Percentiles rank a stretch among this genome's conserved stretches.
phyloP scores from a whole-genome alignment of 305 asterid genomes.

The Fraxinus sp. region DNA sequence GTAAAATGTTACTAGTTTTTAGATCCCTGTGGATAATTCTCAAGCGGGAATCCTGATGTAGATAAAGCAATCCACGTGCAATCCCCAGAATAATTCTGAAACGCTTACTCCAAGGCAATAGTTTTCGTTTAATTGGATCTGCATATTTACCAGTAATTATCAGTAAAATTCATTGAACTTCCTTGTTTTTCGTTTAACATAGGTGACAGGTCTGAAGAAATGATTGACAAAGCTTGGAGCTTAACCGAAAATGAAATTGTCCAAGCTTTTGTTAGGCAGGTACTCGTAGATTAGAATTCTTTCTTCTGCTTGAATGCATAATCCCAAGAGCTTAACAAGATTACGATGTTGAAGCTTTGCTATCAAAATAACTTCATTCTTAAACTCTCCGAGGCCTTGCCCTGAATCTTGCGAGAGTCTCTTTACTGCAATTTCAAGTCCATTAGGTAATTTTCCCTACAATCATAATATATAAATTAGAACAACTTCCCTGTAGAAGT shows the following conservation, averaged over 20 bases:
- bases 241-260: conserved; percentile 21
- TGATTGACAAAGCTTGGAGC: background rate
- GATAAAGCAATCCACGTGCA: conserved; percentile 33
- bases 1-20: conserved; percentile 28
- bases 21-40: conserved; percentile 37
- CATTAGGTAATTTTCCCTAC: background rate
- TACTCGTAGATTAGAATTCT: conserved; percentile 28
- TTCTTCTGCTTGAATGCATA: conserved; percentile 24
- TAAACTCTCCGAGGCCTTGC: conserved; percentile 29
- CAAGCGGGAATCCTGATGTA: conserved; percentile 32
- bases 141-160: background rate
- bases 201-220: background rate
- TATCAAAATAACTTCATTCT: conserved; percentile 26
- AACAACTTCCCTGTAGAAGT: conserved; percentile 18
- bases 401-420: conserved; percentile 26
- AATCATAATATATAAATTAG: background rate
- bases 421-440: conserved; percentile 27
- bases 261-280: conserved; percentile 29
- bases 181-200: background rate
- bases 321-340: conserved; percentile 32
- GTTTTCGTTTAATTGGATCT: background rate
- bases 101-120: conserved; percentile 16
- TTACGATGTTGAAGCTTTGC: conserved; percentile 26
- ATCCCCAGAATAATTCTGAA: conserved; percentile 23
- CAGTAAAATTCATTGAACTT: background rate